A percentile compares a stretch with the other conserved stretches of the same genome.
Conservation (phyloP, 2,329 filamentous ascomycete genomes). For the Colletotrichum sp. region DNA sequence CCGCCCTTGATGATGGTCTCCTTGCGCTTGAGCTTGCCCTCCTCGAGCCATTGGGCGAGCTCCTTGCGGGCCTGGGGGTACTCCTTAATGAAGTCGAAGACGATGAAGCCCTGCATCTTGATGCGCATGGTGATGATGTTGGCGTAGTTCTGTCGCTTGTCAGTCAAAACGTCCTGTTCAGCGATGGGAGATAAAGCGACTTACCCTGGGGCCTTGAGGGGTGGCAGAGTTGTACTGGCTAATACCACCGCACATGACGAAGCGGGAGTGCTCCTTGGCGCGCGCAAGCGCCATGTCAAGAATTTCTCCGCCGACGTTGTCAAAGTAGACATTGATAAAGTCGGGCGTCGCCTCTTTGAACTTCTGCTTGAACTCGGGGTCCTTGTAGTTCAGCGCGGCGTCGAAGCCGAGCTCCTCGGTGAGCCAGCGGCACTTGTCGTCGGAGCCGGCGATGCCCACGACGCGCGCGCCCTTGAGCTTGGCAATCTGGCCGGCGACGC, state of each 20-base stretch:
- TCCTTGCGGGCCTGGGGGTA: slow-evolving; percentile 64
- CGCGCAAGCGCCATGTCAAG: slow-evolving; percentile 68
- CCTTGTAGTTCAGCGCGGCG: slow-evolving; percentile 73
- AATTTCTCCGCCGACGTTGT: slow-evolving; percentile 77
- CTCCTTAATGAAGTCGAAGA: slow-evolving; percentile 68
- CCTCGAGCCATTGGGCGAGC: slow-evolving; percentile 69
- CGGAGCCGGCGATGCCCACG: slow-evolving; percentile 68
- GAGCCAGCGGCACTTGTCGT: slow-evolving; percentile 72
- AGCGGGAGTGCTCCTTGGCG: slow-evolving; percentile 67
- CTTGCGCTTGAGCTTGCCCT: slow-evolving; percentile 75
- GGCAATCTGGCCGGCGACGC: slow-evolving; percentile 78
- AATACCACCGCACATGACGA: slow-evolving; percentile 76
- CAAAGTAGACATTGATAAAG: slow-evolving; percentile 73
- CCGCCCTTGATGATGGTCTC: slow-evolving; percentile 77
- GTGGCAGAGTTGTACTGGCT: slow-evolving; percentile 69
- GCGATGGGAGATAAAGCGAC: slow-evolving; percentile 1
- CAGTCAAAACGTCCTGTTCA: background rate
- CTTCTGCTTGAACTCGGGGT: slow-evolving; percentile 61
- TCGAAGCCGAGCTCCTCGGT: slow-evolving; percentile 70
- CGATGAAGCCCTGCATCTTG: slow-evolving; percentile 74
- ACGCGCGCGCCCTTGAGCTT: slow-evolving; percentile 71
- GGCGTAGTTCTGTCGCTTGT: slow-evolving; percentile 49
- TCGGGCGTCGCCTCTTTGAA: slow-evolving; percentile 63
- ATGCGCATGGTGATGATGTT: slow-evolving; percentile 60
- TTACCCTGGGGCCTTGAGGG: slow-evolving; percentile 58